A percentile compares a stretch with the other conserved stretches of the same genome.
These are phyloP conservation scores for Lophium mytilinum DNA, from an alignment of 495 filamentous ascomycete genomes.

Conservation along the genomic window DNA sequence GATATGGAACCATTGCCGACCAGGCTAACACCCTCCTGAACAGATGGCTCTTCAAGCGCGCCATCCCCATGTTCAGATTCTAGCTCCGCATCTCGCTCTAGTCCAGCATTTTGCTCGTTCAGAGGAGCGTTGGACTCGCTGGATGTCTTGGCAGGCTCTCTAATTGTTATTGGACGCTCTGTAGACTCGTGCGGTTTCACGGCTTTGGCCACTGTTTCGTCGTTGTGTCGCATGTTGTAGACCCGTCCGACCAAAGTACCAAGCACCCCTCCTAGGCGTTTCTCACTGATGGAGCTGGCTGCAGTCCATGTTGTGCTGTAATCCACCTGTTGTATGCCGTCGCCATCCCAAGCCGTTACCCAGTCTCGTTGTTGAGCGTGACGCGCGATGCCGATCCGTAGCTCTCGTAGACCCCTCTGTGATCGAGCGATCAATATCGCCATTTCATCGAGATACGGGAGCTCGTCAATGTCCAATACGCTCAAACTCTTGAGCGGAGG, in stretches of 20 bases:
- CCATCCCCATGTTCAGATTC: not conserved
- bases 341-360: slow-evolving; percentile 54
- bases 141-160: not conserved
- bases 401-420: slow-evolving; percentile 56
- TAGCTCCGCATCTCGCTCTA: slow-evolving; percentile 11
- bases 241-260: slow-evolving; percentile 61
- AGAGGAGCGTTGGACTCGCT: not conserved
- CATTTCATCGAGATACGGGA: slow-evolving; percentile 83
- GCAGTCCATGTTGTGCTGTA: slow-evolving; percentile 32
- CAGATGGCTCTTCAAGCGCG: not conserved
- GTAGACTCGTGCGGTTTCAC: slow-evolving; percentile 1
- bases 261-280: slow-evolving; percentile 58
- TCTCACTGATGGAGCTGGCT: slow-evolving; percentile 29
- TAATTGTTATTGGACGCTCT: not conserved
- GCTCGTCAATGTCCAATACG: slow-evolving; percentile 83
- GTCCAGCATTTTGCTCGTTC: not conserved
- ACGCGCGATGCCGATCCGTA: slow-evolving; percentile 68
- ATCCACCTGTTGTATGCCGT: slow-evolving; percentile 50
- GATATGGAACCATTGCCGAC: not conserved
- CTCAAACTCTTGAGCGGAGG: slow-evolving; percentile 72
- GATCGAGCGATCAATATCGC: slow-evolving; percentile 72
- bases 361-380: slow-evolving; percentile 51
- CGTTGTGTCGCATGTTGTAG: slow-evolving; percentile 50
- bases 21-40: slow-evolving; percentile 15
- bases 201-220: not conserved